Evolutionary conservation across 106 monocot species (phyloP), one percentile per base, ranked within the genome.

Genomic region (Acorus gramineus): DNA sequence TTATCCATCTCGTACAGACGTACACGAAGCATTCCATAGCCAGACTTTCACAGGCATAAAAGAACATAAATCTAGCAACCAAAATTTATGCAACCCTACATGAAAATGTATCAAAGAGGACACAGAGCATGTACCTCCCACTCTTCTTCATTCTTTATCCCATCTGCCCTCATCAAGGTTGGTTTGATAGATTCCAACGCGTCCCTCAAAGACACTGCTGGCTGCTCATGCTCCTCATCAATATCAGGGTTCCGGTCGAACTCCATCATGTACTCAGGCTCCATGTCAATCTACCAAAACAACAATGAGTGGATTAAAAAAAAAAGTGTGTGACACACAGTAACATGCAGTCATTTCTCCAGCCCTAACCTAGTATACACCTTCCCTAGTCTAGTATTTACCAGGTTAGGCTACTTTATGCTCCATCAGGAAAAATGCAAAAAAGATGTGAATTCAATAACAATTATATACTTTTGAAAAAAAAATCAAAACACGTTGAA

Each of bases 161-260:
- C 92, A 65, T 85, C 91, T n/a, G 91, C 91, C 8, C 88, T 83
- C 76, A 98, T 81, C 79, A 98, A 81, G 81, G 92, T 92, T n/a
- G 98, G 98, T 64, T 92, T 98, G n/a, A 79, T 83, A 55, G 76
- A 84, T 28, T 85, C 77, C 63, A 98, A 53, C 8, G 74, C 85
- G 11, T 98, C 98, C 7, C 54, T 65, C 4, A 98, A 74, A 3
- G 88, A 49, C 71, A 92, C 83, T 3, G 91, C 91, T 45, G 98
- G 85, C 61, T 80, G 88, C 77, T 98, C 98, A 63, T 98, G 85
- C 64, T 80, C 89, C 77, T 98, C 98, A 63, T 98, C 98, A 3
- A 98, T 83, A 77, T 98, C 98, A 8, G 98, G 98, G 57, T 98
- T 87, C 8, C 11, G 82, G 49, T 79, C 78, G 52, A 98, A 92